phyloP scores from a whole-genome alignment of 352 stramenopile species.

The Phytophthora gonapodyides region DNA sequence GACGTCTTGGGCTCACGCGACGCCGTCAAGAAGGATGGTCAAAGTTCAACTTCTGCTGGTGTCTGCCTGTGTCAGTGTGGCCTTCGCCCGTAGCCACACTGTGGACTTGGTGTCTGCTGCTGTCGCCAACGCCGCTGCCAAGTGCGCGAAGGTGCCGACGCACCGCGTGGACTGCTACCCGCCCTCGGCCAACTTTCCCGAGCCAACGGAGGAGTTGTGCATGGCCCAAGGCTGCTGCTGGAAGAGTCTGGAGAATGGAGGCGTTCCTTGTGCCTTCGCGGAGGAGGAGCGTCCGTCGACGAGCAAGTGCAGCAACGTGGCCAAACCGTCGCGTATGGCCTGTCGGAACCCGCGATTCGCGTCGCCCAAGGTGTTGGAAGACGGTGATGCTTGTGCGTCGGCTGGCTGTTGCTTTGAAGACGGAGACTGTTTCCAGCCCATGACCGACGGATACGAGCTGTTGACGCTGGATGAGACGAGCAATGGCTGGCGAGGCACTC shows the following conservation, averaged over 20 bases:
- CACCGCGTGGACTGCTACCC: constrained; percentile 79
- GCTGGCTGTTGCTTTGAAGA: constrained; percentile 82
- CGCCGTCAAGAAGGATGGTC: constrained; percentile 33
- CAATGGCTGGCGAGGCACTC: constrained; percentile 56
- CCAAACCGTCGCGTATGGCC: constrained; percentile 50
- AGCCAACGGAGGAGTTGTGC: constrained; percentile 78
- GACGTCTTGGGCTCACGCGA: not conserved
- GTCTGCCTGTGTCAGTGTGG: constrained; percentile 20
- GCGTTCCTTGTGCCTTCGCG: constrained; percentile 71
- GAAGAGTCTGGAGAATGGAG: constrained; percentile 60
- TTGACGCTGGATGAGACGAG: constrained; percentile 58
- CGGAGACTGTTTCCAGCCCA: constrained; percentile 69
- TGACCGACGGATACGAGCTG: constrained; percentile 72
- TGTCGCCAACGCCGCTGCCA: constrained; percentile 9
- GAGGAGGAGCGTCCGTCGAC: constrained; percentile 18
- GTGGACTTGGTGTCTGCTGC: constrained; percentile 19
- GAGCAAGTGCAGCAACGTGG: constrained; percentile 41
- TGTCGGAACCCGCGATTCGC: constrained; percentile 81
- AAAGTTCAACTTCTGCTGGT: constrained; percentile 20
- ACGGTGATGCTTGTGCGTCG: constrained; percentile 42
- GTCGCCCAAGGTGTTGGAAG: constrained; percentile 23
- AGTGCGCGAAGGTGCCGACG: constrained; percentile 36
- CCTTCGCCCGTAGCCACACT: constrained; percentile 3
- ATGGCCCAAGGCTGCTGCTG: constrained; percentile 86
- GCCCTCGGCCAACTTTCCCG: constrained; percentile 57